A percentile compares a stretch with the other conserved stretches of the same genome.
These are phyloP conservation scores for Aspergillus ruber DNA, from an alignment of 2,329 filamentous ascomycete species.

Conservation along the genomic window DNA sequence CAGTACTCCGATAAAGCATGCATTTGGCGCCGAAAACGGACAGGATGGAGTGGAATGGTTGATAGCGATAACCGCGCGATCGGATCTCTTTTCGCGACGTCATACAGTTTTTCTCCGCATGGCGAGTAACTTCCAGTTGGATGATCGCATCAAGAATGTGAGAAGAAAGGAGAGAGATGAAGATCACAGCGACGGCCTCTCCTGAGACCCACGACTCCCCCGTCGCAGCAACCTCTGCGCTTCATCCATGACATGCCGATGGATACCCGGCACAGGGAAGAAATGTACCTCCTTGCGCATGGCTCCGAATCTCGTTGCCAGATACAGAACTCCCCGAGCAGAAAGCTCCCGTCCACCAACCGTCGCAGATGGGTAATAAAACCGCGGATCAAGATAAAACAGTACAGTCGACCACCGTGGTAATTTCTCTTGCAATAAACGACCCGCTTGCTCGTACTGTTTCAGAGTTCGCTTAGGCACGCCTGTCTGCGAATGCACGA, in stretches of 20 bases:
- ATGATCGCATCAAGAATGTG: neutral
- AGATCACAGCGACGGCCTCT: neutral
- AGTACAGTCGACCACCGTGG: constrained; percentile 21
- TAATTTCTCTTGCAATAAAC: constrained; percentile 18
- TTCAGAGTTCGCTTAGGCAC: constrained; percentile 27
- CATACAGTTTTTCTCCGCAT: neutral
- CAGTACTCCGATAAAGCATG: neutral
- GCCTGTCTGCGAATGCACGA: constrained; percentile 28
- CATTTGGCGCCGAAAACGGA: no score
- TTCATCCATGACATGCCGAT: constrained; percentile 21
- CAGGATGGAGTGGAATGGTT: no score
- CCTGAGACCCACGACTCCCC: constrained; percentile 1
- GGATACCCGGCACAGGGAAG: constrained; percentile 21
- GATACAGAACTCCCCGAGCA: constrained; percentile 23
- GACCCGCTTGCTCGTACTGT: constrained; percentile 24
- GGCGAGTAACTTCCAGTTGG: neutral
- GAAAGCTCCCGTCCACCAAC: constrained; percentile 23
- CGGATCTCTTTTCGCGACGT: neutral
- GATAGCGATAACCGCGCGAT: no score
- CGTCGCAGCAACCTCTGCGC: constrained; percentile 11
- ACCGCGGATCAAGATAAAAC: constrained; percentile 29
- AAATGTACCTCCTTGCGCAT: constrained; percentile 24
- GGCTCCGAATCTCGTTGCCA: constrained; percentile 23
- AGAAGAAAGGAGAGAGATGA: neutral
- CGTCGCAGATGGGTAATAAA: constrained; percentile 23